Evolutionary conservation across 2,329 filamentous ascomycete species (phyloP).

Genomic region (Albifimbria verrucaria): DNA sequence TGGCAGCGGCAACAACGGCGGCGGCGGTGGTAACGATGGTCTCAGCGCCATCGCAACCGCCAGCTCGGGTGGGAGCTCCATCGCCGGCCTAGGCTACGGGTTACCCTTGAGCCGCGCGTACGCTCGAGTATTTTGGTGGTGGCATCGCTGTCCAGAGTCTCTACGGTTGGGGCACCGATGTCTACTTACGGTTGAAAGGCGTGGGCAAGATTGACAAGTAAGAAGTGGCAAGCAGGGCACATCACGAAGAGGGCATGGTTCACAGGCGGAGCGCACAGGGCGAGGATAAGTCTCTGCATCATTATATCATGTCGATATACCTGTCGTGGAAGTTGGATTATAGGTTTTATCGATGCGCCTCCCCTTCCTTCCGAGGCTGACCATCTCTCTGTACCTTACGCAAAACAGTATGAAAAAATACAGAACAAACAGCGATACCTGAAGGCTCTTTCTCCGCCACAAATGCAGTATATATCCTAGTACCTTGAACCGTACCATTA

Average conservation of each 20-base stretch:
- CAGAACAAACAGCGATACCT: no score
- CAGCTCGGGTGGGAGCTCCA: slow-evolving; percentile 72
- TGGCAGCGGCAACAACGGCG: slow-evolving; percentile 24
- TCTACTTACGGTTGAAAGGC: slow-evolving; percentile 63
- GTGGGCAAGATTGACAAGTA: slow-evolving; percentile 50
- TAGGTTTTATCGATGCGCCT: no score
- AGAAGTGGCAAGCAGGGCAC: neutral
- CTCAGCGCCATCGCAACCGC: slow-evolving; percentile 72
- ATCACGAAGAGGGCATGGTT: no score
- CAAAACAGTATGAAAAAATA: no score
- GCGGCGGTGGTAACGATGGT: slow-evolving; percentile 39
- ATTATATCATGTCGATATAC: no score
- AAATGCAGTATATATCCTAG: slow-evolving; percentile 5
- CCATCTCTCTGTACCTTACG: no score
- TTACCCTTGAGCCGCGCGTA: slow-evolving; percentile 88
- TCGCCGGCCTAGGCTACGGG: slow-evolving; percentile 91
- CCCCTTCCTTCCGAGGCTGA: no score
- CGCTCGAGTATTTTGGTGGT: slow-evolving; percentile 95
- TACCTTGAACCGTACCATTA: slow-evolving; percentile 15
- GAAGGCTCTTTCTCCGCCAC: neutral
- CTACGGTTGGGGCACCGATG: slow-evolving; percentile 84
- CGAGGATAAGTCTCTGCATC: no score
- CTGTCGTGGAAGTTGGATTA: no score
- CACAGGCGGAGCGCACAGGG: no score
- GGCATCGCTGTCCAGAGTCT: slow-evolving; percentile 93